Evolutionary conservation across 1,139 yeast genomes (phyloP), one percentile per base, ranked within the genome.

Genomic region (Kodamaea arcana): DNA sequence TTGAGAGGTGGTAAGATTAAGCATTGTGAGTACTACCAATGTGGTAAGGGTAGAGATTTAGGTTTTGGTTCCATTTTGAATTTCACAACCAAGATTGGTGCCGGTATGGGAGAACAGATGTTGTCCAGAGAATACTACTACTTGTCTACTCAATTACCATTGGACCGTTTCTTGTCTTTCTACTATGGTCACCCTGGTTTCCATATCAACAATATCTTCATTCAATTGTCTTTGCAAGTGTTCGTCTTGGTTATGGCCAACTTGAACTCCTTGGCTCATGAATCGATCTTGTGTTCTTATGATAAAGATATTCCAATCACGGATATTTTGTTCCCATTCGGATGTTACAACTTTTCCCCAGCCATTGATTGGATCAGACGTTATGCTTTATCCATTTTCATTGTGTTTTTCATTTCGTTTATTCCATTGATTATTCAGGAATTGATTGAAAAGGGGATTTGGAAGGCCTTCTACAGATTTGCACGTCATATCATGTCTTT

Each of bases 41-140:
- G 98, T 80, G 98, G 98, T 83, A 92, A 92, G 69, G 98, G 98
- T 69, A 88, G 98, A 81, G 98, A 92, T 82, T 80, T 92, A 72
- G 98, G 98, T 70, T 92, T 92, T 65, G 97, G 97, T 45, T 90
- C 98, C 27, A 88, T 92, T 76, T 79, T 92, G 74, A 92, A 92
- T 69, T 92, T 92, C 80, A 92, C 97, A 24, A 92, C 98, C 42
- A 92, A 92, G 76, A 92, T 92, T 80, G 98, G 98, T 75, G 95
- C 97, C 56, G 98, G 98, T 84, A 92, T 92, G 98, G 98, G 98
- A 69, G 98, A 92, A 69, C 98, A 92, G 69, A 90, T 92, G 94
- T 74, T 92, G 58, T 88, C 97, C 39, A 85, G 98, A 72, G 98
- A 92, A 67, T 92, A 92, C 71, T 92, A 90, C 69, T 92, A 92